Conservation (phyloP, 2,329 filamentous ascomycete genomes). For the Exophiala xenobiotica region DNA sequence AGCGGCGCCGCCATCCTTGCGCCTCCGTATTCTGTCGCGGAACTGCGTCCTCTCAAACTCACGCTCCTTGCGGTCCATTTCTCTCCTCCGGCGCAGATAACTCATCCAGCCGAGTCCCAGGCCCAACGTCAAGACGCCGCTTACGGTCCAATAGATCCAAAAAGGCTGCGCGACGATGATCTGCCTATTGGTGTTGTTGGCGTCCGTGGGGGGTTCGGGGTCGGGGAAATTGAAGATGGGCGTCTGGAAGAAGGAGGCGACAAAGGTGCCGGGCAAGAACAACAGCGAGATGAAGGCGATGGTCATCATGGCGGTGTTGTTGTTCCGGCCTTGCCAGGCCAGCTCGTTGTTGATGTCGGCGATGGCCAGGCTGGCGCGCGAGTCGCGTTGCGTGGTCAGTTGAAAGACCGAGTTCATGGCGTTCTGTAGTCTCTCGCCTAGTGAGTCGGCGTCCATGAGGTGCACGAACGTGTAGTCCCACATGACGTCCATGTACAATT, state of each 20-base stretch:
- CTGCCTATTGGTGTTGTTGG: not conserved
- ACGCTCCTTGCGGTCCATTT: slow-evolving; percentile 10
- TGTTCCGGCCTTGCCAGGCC: slow-evolving; percentile 24
- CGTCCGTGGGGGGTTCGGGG: not conserved
- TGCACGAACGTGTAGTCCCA: slow-evolving; percentile 24
- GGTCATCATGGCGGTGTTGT: slow-evolving; percentile 25
- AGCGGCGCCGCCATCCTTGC: not conserved
- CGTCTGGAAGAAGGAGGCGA: slow-evolving; percentile 27
- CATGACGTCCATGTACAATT: slow-evolving; percentile 23
- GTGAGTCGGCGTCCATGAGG: slow-evolving; percentile 25
- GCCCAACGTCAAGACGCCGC: slow-evolving; percentile 13
- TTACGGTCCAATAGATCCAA: slow-evolving; percentile 21
- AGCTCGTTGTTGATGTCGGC: slow-evolving; percentile 28
- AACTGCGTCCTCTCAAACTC: slow-evolving; percentile 15
- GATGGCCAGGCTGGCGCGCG: slow-evolving; percentile 23
- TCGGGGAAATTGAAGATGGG: slow-evolving; percentile 26
- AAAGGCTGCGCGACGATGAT: slow-evolving; percentile 20
- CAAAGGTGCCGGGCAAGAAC: slow-evolving; percentile 26
- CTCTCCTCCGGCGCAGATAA: slow-evolving; percentile 16
- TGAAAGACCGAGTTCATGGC: slow-evolving; percentile 23
- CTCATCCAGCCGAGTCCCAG: slow-evolving; percentile 14
- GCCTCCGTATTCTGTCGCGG: slow-evolving; percentile 11
- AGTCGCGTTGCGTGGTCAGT: slow-evolving; percentile 22
- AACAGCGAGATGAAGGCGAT: slow-evolving; percentile 24
- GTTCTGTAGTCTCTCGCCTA: slow-evolving; percentile 24